These are phyloP conservation scores for Fraxinus latifolia DNA, from an alignment of 305 asterid genomes.

Conservation along the genomic window DNA sequence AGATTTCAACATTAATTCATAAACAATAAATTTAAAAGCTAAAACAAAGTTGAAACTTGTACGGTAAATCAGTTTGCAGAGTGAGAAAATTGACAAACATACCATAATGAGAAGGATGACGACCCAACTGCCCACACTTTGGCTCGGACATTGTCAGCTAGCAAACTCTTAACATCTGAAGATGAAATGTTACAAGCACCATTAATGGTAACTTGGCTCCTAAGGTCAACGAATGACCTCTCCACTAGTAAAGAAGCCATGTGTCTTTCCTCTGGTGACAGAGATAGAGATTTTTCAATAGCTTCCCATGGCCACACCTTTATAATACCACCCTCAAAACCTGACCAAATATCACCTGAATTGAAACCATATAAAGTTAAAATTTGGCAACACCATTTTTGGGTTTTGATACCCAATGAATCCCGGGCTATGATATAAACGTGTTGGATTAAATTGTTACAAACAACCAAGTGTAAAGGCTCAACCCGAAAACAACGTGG, in stretches of 20 bases:
- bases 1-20: neutral
- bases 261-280: slow-evolving; percentile 80
- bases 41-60: neutral
- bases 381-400: neutral
- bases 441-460: too few relatives aligned
- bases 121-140: slow-evolving; percentile 87
- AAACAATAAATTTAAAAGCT: neutral
- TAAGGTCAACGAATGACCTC: slow-evolving; percentile 71
- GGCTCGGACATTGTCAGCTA: slow-evolving; percentile 60
- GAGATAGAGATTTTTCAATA: slow-evolving; percentile 71
- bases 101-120: neutral
- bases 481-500: too few relatives aligned
- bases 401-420: too few relatives aligned
- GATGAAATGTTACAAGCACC: slow-evolving; percentile 78
- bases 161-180: slow-evolving; percentile 74
- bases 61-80: neutral
- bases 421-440: too few relatives aligned
- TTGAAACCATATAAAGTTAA: slow-evolving; percentile 11
- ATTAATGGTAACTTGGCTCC: slow-evolving; percentile 78
- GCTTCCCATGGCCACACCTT: slow-evolving; percentile 94
- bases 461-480: too few relatives aligned
- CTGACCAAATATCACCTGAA: slow-evolving; percentile 95
- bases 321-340: slow-evolving; percentile 74
- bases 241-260: slow-evolving; percentile 89
- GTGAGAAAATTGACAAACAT: neutral